These are phyloP conservation scores for Oenanthe javanica DNA, from an alignment of 140 eudicot genomes.

Conservation along the genomic window DNA sequence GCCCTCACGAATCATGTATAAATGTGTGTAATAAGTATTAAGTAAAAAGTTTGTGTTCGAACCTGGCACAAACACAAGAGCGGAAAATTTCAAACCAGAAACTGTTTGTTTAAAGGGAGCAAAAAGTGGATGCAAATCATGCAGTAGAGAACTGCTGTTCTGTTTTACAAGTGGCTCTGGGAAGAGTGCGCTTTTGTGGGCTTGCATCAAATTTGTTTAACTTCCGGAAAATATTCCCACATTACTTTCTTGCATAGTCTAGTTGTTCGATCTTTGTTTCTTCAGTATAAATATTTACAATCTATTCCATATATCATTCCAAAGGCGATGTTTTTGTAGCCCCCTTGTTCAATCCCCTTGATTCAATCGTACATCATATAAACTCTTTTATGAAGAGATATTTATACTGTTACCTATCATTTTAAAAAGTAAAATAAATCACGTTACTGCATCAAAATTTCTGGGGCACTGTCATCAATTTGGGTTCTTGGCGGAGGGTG, in stretches of 20 bases:
- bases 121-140: too few relatives aligned
- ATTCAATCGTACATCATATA: neutral
- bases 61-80: too few relatives aligned
- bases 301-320: neutral
- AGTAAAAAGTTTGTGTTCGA: too few relatives aligned
- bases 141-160: too few relatives aligned
- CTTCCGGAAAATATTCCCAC: neutral
- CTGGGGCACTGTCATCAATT: neutral
- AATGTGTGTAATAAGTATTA: too few relatives aligned
- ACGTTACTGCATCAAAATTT: conserved; percentile 6
- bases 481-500: neutral
- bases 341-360: neutral
- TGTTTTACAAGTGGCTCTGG: neutral
- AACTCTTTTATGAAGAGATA: neutral
- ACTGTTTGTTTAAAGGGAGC: too few relatives aligned
- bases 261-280: neutral
- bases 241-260: neutral
- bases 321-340: neutral
- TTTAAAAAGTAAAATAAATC: neutral
- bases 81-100: too few relatives aligned
- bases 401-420: neutral
- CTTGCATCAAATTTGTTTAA: neutral
- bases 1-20: too few relatives aligned
- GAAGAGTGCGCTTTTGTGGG: neutral
- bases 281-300: neutral